Percentiles rank a stretch among this genome's conserved stretches.
These are phyloP conservation scores for Phytophthora colocasiae DNA, from an alignment of 352 stramenopile species.

Conservation along the genomic window DNA sequence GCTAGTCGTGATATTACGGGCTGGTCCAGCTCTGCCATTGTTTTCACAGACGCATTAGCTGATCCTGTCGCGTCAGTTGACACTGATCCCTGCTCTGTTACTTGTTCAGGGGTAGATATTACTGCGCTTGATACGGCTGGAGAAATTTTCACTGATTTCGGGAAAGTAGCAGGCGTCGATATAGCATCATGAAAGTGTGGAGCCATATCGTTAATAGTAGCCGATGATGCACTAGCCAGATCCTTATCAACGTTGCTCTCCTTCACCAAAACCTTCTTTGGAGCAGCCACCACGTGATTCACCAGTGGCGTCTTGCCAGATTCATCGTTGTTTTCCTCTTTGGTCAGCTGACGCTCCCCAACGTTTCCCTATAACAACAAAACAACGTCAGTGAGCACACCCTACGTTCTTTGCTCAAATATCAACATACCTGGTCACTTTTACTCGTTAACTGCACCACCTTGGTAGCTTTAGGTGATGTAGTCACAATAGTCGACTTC, in stretches of 20 bases:
- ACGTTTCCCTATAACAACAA: neutral
- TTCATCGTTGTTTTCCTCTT: neutral
- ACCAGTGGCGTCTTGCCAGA: neutral
- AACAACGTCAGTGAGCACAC: neutral
- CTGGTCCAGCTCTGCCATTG: neutral
- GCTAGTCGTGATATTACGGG: neutral
- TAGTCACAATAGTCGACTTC: neutral
- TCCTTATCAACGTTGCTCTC: neutral
- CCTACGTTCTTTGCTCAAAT: neutral
- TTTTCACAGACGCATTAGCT: neutral
- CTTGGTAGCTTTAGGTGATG: neutral
- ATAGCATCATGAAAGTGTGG: neutral
- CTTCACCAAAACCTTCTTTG: neutral
- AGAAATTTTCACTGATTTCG: neutral
- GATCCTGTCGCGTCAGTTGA: neutral
- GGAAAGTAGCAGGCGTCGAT: neutral
- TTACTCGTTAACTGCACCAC: neutral
- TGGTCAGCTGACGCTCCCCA: neutral
- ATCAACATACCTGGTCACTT: slow-evolving; percentile 6
- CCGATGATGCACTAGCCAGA: too few species aligned
- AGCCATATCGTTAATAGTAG: neutral
- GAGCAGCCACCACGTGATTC: neutral
- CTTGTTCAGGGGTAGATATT: neutral
- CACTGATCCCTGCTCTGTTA: neutral
- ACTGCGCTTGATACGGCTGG: neutral